These are phyloP conservation scores for Glonium stellatum DNA, from an alignment of 495 filamentous ascomycete species.

Conservation along the genomic window DNA sequence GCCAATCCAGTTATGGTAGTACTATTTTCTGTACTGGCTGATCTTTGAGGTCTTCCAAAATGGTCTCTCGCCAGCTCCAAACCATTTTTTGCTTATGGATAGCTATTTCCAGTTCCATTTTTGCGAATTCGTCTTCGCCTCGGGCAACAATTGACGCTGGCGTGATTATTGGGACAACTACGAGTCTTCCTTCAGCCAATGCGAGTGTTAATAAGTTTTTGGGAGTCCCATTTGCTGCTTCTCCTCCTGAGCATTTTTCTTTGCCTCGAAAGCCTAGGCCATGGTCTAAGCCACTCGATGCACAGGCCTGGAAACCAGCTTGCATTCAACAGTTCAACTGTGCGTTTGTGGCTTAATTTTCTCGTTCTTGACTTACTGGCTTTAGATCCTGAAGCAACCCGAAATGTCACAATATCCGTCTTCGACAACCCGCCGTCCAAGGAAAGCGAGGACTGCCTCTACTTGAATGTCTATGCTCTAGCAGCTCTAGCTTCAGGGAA, in stretches of 20 bases:
- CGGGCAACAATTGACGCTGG: conserved; percentile 29
- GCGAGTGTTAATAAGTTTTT: conserved; percentile 32
- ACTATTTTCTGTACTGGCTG: too few relatives aligned
- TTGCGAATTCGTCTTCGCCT: too few relatives aligned
- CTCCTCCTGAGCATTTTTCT: conserved; percentile 34
- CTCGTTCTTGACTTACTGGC: conserved; percentile 33
- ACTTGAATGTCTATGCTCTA: conserved; percentile 37
- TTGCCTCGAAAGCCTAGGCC: conserved; percentile 26
- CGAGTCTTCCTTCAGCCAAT: conserved; percentile 22
- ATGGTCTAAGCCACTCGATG: conserved; percentile 29
- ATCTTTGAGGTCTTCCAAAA: too few relatives aligned
- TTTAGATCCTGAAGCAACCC: conserved; percentile 18
- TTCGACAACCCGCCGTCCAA: conserved; percentile 28
- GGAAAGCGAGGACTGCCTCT: conserved; percentile 41
- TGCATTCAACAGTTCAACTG: conserved; percentile 41
- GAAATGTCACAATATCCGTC: conserved; percentile 29
- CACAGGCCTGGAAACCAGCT: conserved; percentile 21
- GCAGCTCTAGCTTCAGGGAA: not conserved
- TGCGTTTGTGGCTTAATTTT: conserved; percentile 30
- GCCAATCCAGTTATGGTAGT: too few relatives aligned
- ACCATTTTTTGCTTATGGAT: too few relatives aligned
- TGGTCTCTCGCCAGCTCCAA: too few relatives aligned
- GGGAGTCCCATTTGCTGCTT: conserved; percentile 33
- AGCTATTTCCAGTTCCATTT: too few relatives aligned
- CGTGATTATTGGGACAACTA: conserved; percentile 30